Evolutionary conservation across 805 yeast species (phyloP), one percentile per base, ranked within the genome.

Genomic region (Ascoidea rubescens): DNA sequence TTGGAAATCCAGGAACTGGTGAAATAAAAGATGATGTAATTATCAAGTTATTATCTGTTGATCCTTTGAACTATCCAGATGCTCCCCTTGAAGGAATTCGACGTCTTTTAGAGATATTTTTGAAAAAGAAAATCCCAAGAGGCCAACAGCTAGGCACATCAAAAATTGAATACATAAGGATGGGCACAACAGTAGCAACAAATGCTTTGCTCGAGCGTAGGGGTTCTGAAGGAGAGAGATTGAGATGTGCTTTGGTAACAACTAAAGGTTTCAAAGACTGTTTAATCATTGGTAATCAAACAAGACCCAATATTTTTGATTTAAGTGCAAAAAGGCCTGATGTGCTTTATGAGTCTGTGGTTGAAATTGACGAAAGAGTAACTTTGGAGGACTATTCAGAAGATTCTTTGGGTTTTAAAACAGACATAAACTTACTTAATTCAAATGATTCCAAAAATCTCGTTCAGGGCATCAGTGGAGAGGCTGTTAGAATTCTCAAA

Each of bases 151-250:
- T 89, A 54, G 87, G 83, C 54, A 73, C 87, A 1, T 72, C 80
- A 3, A 66, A 67, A 2, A 84, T 88, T 45, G 80, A 78, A 51
- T 76, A 82, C 47, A 79, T 89, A 49, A 72, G 96, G 52, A 82
- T 90, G 85, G 97, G 97, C 2, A 89, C 97, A 4, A 90, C 97
- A 0, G 93, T 89, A 8, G 98, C 99, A 1, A 91, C 98, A 5
- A 91, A 91, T 67, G 96, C 98, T 1, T 73, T 93, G 42, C 72
- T 91, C 54, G 98, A 91, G 62, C 75, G 98, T 56, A 37, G 43
- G 14, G 43, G 43, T 2, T 37, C 43, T 14, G 89, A 89, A 62
- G 99, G 98, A 50, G 95, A 89, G 53, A 37, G 14, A 37, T 37
- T 37, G 4, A 70, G 80, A 37, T 90, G 95, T 59, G 95, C 93